Percentiles rank a stretch among this genome's conserved stretches.
Conservation (phyloP, 2,329 filamentous ascomycete genomes). For the Colletotrichum tabaci region DNA sequence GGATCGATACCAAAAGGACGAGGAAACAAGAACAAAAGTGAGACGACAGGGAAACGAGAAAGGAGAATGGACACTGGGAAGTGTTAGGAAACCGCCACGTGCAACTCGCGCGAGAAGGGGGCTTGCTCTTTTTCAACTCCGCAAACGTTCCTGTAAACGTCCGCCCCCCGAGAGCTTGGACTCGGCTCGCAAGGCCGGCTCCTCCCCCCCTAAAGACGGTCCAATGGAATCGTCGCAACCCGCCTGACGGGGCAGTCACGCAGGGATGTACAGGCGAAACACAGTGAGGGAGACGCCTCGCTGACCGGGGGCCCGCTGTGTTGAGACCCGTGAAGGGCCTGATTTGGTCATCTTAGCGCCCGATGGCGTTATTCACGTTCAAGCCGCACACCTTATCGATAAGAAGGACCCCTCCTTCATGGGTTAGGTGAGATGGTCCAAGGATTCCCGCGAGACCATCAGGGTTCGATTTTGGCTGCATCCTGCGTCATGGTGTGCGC, state of each 20-base stretch:
- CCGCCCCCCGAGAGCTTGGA: conserved; percentile 16
- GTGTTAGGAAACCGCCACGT: neutral
- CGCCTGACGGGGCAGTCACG: conserved; percentile 37
- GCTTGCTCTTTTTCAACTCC: conserved; percentile 21
- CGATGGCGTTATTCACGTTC: conserved; percentile 34
- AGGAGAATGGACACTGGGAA: neutral
- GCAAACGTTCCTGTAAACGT: neutral
- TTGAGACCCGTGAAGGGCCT: neutral
- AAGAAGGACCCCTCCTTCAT: neutral
- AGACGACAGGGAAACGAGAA: neutral
- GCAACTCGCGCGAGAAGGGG: conserved; percentile 5
- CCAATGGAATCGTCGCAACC: conserved; percentile 30
- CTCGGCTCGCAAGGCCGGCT: conserved; percentile 2
- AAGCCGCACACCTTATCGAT: neutral
- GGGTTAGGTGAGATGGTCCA: conserved; percentile 6
- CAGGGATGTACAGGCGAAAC: conserved; percentile 22
- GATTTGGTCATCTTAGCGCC: conserved; percentile 36
- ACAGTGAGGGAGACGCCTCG: neutral
- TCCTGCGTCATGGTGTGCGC: neutral
- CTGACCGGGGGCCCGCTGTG: neutral
- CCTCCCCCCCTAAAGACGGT: neutral
- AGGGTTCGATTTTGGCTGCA: conserved; percentile 11
- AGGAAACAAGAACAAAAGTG: neutral
- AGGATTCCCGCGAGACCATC: conserved; percentile 9
- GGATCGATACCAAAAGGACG: neutral